Evolutionary conservation across 2,329 filamentous ascomycete genomes (phyloP).

Genomic region (Gaeumannomyces tritici): DNA sequence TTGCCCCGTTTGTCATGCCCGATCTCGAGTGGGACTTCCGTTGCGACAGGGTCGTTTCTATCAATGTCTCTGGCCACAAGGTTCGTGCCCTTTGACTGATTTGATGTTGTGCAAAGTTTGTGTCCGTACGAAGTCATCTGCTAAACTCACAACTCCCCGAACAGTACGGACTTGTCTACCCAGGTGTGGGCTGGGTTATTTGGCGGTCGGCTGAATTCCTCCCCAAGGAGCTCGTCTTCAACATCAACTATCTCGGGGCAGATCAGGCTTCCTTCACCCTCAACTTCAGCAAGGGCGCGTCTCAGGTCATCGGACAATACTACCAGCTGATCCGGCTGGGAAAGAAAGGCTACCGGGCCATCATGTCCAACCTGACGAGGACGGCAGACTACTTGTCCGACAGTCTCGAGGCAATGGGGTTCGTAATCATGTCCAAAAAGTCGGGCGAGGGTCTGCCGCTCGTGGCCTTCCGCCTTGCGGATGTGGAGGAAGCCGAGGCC

Average conservation of each 20-base stretch:
- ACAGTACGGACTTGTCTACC: slow-evolving; percentile 61
- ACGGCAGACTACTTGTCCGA: slow-evolving; percentile 80
- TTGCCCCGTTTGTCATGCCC: slow-evolving; percentile 82
- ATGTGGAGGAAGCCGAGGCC: slow-evolving; percentile 37
- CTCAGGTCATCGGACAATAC: slow-evolving; percentile 92
- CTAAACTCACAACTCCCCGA: background rate
- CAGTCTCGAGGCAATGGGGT: slow-evolving; percentile 64
- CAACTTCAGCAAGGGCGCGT: slow-evolving; percentile 94
- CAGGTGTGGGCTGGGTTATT: slow-evolving; percentile 88
- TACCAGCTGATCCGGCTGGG: slow-evolving; percentile 94
- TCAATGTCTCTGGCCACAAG: slow-evolving; percentile 94
- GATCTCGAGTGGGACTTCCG: slow-evolving; percentile 87
- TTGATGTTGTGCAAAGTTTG: too few relatives aligned
- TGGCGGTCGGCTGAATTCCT: slow-evolving; percentile 79
- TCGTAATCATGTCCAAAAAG: slow-evolving; percentile 79
- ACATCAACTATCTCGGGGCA: slow-evolving; percentile 97
- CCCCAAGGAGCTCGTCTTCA: slow-evolving; percentile 90
- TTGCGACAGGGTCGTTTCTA: slow-evolving; percentile 78
- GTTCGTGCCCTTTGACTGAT: slow-evolving; percentile 9
- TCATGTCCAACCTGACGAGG: slow-evolving; percentile 89
- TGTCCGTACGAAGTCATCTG: too few relatives aligned
- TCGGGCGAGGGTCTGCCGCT: slow-evolving; percentile 73
- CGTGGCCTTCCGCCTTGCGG: slow-evolving; percentile 74
- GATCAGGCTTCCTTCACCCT: slow-evolving; percentile 94
- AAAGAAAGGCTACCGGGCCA: slow-evolving; percentile 81